Percentiles rank a stretch among this genome's conserved stretches.
These are phyloP conservation scores for Mortierella sp. DNA, from an alignment of 371 early-diverging fungal genomes.

Conservation along the genomic window DNA sequence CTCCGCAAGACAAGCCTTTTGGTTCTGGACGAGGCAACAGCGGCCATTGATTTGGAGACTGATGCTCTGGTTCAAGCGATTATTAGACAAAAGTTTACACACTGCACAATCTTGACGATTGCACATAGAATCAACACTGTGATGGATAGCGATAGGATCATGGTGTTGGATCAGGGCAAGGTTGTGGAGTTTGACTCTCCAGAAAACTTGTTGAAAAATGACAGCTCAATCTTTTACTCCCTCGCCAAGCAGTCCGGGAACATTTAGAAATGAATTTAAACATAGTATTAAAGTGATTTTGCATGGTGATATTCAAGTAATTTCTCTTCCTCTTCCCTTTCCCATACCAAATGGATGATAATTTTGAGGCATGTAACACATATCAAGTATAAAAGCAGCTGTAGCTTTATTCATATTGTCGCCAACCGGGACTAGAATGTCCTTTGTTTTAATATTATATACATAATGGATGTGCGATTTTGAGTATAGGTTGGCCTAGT, in stretches of 20 bases:
- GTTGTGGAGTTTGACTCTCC: slow-evolving; percentile 89
- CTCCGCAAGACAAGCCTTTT: slow-evolving; percentile 80
- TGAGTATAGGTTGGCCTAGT: no score
- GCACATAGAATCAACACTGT: slow-evolving; percentile 93
- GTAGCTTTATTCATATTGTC: no score
- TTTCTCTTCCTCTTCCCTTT: no score
- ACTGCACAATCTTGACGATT: slow-evolving; percentile 93
- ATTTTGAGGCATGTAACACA: no score
- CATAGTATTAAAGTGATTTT: no score
- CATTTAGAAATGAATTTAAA: slow-evolving; percentile 4
- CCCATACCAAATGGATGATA: no score
- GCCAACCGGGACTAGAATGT: no score
- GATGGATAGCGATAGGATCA: slow-evolving; percentile 86
- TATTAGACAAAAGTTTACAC: slow-evolving; percentile 83
- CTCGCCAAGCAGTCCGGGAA: slow-evolving; percentile 79
- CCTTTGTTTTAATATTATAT: no score
- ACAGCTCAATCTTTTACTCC: slow-evolving; percentile 74
- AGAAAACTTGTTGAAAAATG: slow-evolving; percentile 66
- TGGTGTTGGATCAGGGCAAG: slow-evolving; percentile 83
- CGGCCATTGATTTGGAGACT: slow-evolving; percentile 88
- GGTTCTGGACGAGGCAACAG: slow-evolving; percentile 93
- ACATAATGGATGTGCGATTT: no score
- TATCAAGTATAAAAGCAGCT: no score
- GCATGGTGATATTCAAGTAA: no score
- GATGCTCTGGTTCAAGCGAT: slow-evolving; percentile 67